Evolutionary conservation across 2,329 filamentous ascomycete genomes (phyloP).

Genomic region (Dactylonectria macrodidyma): DNA sequence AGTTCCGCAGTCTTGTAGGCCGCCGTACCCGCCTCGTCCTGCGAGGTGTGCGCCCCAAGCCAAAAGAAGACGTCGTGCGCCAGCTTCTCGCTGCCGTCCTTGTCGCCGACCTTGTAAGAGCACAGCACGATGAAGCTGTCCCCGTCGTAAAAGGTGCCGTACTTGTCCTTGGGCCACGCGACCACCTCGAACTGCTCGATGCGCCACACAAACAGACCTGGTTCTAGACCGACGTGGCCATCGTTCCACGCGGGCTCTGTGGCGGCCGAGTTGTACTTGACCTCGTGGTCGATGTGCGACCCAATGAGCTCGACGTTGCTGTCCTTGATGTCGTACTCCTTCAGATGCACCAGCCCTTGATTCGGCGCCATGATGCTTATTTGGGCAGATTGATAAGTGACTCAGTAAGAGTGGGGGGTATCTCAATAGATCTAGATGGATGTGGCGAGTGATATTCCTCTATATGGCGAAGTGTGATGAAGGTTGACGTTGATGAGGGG

Average conservation of each 20-base stretch:
- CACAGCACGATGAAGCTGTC: constrained; percentile 78
- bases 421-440: neutral
- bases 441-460: neutral
- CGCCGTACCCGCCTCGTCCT: constrained; percentile 78
- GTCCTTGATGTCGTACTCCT: constrained; percentile 77
- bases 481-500: constrained; percentile 2
- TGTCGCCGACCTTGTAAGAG: constrained; percentile 67
- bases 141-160: constrained; percentile 76
- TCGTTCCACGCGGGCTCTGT: constrained; percentile 79
- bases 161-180: constrained; percentile 69
- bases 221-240: constrained; percentile 64
- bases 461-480: neutral
- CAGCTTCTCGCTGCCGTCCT: constrained; percentile 61
- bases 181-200: constrained; percentile 78
- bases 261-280: constrained; percentile 77
- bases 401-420: neutral
- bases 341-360: constrained; percentile 72
- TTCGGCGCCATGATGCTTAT: constrained; percentile 69
- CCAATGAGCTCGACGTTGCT: constrained; percentile 78
- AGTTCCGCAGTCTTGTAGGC: constrained; percentile 81
- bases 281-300: constrained; percentile 74
- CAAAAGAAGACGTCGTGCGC: constrained; percentile 80
- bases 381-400: neutral
- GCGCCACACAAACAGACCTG: constrained; percentile 75
- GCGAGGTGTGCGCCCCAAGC: constrained; percentile 75